Base-by-base conservation (phyloP, 441 rosid genomes). In the Isatis lusitanica region DNA sequence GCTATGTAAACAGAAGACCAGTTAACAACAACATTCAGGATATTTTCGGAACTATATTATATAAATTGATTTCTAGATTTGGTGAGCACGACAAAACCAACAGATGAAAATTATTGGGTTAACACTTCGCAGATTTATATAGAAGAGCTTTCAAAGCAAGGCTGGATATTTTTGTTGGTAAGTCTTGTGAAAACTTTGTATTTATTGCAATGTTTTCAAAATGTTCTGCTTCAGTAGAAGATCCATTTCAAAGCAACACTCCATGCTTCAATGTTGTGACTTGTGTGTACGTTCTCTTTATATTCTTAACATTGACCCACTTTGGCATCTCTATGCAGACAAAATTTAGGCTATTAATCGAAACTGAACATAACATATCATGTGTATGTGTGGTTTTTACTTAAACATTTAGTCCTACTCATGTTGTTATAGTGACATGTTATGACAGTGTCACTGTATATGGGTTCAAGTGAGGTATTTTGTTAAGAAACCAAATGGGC, bases 261-360 rank as follows among this genome's bases (percentile, higher is more conserved):
- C 36, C 76, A 73, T 73, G 76, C 70, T 73, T 73, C 64, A 33
- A 17, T 73, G 76, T 73, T 63, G n/a, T n/a, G n/a, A n/a, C n/a
- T n/a, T n/a, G 57, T 73, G 57, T 33, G 21, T 33, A 72, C 5
- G 44, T 40, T 13, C 38, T 42, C 38, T 31, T 39, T 31, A 13
- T 53, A 10, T 43, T 52, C 16, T 51, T 17, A 21, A 71, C 11
- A 51, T 63, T 52, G 69, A 71, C 69, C 75, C 69, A 62, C 63
- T 53, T 53, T 72, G 69, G 63, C 57, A 53, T 63, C 57, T 72
- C 55, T 43, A 43, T n/a, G 57, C 28, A 53, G 76, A 46, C 70
- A 72, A 33, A 72, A 43, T 43, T 53, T 63, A 53, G 46, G 33
- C 47, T 53, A 31, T 17, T 36, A 53, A 33, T 53, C 48, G 9